These are phyloP conservation scores for Rhodosporidiobolus sp. DNA, from an alignment of 768 basidiomycete genomes.

Conservation along the genomic window DNA sequence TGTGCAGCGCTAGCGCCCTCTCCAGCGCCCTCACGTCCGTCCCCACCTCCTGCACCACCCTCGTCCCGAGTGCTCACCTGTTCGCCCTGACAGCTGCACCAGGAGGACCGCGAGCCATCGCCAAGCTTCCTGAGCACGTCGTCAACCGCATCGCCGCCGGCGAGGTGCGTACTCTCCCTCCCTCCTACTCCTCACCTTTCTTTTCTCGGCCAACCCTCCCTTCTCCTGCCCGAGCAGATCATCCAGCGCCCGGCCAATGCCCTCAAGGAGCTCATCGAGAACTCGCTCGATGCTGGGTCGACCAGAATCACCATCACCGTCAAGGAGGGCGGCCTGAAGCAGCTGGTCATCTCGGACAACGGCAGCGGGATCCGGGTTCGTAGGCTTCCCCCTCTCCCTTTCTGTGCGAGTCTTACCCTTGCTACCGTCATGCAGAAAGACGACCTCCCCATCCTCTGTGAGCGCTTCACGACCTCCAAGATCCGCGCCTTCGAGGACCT, in stretches of 20 bases:
- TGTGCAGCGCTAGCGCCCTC: too few relatives aligned
- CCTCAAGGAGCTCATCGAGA: slow-evolving; percentile 92
- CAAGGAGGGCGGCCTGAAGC: slow-evolving; percentile 93
- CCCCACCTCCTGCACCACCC: too few relatives aligned
- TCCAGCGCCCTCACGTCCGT: too few relatives aligned
- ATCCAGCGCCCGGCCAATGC: slow-evolving; percentile 90
- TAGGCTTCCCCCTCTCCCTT: neutral
- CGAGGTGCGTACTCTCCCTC: slow-evolving; percentile 50
- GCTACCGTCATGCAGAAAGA: slow-evolving; percentile 59
- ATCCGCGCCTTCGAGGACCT: slow-evolving; percentile 81
- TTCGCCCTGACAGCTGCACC: neutral
- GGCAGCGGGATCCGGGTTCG: slow-evolving; percentile 87
- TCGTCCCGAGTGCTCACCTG: too few relatives aligned
- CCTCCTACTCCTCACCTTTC: neutral
- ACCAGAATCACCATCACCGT: slow-evolving; percentile 80
- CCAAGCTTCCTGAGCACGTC: slow-evolving; percentile 71
- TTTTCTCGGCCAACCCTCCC: neutral
- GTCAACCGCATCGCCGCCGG: slow-evolving; percentile 84
- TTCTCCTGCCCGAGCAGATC: slow-evolving; percentile 55
- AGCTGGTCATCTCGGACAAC: slow-evolving; percentile 94
- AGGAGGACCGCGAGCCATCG: slow-evolving; percentile 53
- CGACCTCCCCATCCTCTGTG: slow-evolving; percentile 85
- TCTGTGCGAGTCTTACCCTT: too few relatives aligned
- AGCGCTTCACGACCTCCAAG: slow-evolving; percentile 94
- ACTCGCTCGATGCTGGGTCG: slow-evolving; percentile 86